Base-by-base conservation (phyloP, 331 rosid genomes). In the Cucumis variabilis region DNA sequence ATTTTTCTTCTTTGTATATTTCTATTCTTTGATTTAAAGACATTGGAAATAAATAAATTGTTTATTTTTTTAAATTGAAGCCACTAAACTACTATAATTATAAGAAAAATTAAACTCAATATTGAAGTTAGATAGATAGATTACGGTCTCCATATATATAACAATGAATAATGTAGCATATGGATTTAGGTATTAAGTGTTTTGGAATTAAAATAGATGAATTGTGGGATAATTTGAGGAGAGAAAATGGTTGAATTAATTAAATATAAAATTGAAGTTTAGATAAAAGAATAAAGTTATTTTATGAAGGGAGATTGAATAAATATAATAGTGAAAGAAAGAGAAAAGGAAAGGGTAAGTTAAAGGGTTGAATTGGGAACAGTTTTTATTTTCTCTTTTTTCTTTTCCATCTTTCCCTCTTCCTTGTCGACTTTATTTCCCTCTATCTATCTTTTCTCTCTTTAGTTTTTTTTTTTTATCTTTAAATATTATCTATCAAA, bases 331-430 rank as follows among this genome's bases (percentile, higher is more conserved):
- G 37, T 71, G 10, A 15, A 30, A 71, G 10, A 15, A 30, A 71
- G 23, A 16, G 48, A 28, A 15, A 15, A 30, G n/a, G 48, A 28
- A 69, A 69, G 21, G 41, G 41, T 2, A 37, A 37, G 65, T 21
- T 58, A 58, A 58, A 23, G 65, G 75, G 74, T 69, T 27, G 74
- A 69, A 69, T 69, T 70, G 48, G n/a, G 77, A 71, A 71, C n/a
- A 71, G 48, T 30, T 71, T 71, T 70, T 1, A 4, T 58, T 58
- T 55, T 16, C 15, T 53, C 3, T 41, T 41, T 3, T 41, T 12
- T 0, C 16, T 55, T 55, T 4, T 15, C 75, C 20, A 12, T 69
- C 1, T 69, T 69, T 6, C 75, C 46, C 44, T 70, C 46, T 28
- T 17, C 46, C 7, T 70, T 28, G 23, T 70, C 48, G 41, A 0